Evolutionary conservation across 225 moss, liverwort and hornwort genomes (phyloP).

Genomic region (Physcomitrium patens): DNA sequence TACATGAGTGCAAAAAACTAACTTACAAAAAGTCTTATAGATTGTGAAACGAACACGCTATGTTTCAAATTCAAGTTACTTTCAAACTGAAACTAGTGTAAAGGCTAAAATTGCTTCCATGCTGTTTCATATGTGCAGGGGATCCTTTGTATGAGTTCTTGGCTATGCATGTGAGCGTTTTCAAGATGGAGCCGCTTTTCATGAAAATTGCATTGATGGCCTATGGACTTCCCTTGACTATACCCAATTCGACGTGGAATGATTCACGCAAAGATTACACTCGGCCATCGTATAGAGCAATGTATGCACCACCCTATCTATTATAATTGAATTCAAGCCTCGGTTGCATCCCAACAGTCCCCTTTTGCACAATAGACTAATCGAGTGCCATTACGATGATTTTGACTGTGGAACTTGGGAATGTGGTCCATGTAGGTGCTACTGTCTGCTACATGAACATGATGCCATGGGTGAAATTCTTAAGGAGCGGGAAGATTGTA

Average conservation of each 20-base stretch:
- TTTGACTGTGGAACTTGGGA: background rate
- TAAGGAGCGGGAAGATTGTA: constrained; percentile 36
- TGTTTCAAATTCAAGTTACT: no score
- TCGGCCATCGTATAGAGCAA: constrained; percentile 63
- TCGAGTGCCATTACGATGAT: background rate
- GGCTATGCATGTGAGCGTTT: constrained; percentile 45
- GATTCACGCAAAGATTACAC: constrained; percentile 22
- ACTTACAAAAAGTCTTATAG: no score
- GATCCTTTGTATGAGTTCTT: constrained; percentile 60
- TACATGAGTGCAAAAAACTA: no score
- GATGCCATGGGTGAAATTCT: constrained; percentile 48
- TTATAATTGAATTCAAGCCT: background rate
- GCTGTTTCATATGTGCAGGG: constrained; percentile 32
- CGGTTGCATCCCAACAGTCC: no score
- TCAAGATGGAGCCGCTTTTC: constrained; percentile 34
- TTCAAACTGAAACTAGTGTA: no score
- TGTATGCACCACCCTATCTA: constrained; percentile 39
- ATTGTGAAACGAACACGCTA: no score
- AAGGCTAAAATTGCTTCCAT: background rate
- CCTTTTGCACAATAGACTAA: no score
- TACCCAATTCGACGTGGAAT: constrained; percentile 11
- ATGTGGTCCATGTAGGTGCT: constrained; percentile 45
- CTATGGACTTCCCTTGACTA: constrained; percentile 46
- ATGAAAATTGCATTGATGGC: constrained; percentile 42
- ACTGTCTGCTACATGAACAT: constrained; percentile 64